Evolutionary conservation across 495 filamentous ascomycete species (phyloP).

Genomic region (Podospora appendiculata): DNA sequence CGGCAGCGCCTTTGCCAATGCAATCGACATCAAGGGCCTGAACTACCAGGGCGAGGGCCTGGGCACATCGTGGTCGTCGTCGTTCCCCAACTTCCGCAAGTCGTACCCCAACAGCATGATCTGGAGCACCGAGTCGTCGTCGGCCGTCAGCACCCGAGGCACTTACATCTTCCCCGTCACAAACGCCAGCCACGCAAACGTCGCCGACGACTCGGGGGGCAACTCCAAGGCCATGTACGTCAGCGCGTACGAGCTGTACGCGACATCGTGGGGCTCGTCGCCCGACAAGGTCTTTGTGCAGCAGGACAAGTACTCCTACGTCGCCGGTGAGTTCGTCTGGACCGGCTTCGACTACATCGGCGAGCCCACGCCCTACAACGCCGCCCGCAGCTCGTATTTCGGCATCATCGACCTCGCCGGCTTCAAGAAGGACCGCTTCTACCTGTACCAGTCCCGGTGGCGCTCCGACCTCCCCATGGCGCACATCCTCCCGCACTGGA

Average conservation of each 20-base stretch:
- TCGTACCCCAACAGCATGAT: constrained; percentile 38
- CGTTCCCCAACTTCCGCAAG: constrained; percentile 24
- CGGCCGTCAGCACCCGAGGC: constrained; percentile 35
- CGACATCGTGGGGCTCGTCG: constrained; percentile 31
- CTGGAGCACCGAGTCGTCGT: constrained; percentile 34
- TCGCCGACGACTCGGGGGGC: constrained; percentile 4
- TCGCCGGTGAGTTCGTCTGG: constrained; percentile 46
- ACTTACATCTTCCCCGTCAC: constrained; percentile 44
- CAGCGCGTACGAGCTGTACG: constrained; percentile 42
- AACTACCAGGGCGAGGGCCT: constrained; percentile 46
- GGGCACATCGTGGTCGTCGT: constrained; percentile 21
- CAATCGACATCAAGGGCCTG: constrained; percentile 35
- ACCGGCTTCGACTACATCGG: constrained; percentile 44
- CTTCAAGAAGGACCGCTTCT: constrained; percentile 45
- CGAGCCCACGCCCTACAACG: constrained; percentile 40
- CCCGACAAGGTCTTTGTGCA: constrained; percentile 40
- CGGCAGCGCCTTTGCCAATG: constrained; percentile 20
- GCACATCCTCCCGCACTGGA: constrained; percentile 46
- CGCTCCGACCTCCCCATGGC: constrained; percentile 30
- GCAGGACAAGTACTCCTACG: constrained; percentile 38
- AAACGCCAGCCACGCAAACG: constrained; percentile 19
- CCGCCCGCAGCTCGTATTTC: constrained; percentile 39
- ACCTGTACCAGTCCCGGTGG: constrained; percentile 42
- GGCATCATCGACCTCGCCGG: constrained; percentile 44
- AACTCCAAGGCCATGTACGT: constrained; percentile 23